Evolutionary conservation across 345 rosid species (phyloP), one percentile per base, ranked within the genome.

Genomic region (Populus nigra): DNA sequence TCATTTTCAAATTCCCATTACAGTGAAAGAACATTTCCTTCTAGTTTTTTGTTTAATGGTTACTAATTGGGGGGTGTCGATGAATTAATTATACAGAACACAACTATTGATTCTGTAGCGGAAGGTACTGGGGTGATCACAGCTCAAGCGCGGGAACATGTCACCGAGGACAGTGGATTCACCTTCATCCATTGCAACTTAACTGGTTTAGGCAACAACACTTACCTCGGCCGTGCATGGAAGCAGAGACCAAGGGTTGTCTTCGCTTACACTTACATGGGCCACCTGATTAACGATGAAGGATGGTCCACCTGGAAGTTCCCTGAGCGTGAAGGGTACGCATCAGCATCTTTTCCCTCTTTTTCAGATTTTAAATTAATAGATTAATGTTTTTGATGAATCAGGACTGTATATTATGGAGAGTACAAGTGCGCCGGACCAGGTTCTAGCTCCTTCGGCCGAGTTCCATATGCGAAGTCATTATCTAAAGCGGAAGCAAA

Each of bases 61-160:
- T 49, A 17, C 55, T 29, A 16, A 13, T 6, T 35, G 1, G 69
- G 43, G 8, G 22, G 35, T 33, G 1, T 15, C 20, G 69, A 29
- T 66, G 9, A 68, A 57, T 33, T 33, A 18, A 59, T 8, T 2
- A 57, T 41, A 23, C 74, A 88, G 89, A 83, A 80, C 55, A 76
- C 87, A 2, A 83, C 81, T 5, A 73, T 89, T 38, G 76, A 83
- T 8, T 84, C 84, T 8, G 87, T 89, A 25, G 89, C 87, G 36
- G 29, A 79, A 0, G 86, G 76, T 7, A 41, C 84, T 8, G 81
- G 90, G 33, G 88, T 86, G 76, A 85, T 89, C 69, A 77, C 92
- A 8, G 92, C 90, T 16, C 89, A 89, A 16, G 84, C 77, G 3
- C 47, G 88, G 77, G 59, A 85, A 33, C 65, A 71, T 9, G 9